These are phyloP conservation scores for Pythium folliculosum DNA, from an alignment of 352 stramenopile genomes.

Conservation along the genomic window DNA sequence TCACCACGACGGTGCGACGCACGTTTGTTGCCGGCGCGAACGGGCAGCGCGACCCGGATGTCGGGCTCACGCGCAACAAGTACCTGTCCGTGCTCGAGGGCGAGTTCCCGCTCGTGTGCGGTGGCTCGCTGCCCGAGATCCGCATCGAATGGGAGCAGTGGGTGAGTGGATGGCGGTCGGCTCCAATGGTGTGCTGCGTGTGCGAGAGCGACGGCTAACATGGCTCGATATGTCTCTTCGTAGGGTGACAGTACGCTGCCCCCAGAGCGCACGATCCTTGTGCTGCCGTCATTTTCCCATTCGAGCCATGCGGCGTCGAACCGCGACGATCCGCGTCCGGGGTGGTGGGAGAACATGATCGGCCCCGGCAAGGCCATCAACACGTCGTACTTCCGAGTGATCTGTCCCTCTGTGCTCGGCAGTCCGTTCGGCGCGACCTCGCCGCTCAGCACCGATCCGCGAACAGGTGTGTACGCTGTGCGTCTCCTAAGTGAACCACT, in stretches of 20 bases:
- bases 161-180: conserved; percentile 31
- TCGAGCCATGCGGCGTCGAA: conserved; percentile 83
- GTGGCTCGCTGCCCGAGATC: conserved; percentile 60
- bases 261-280: conserved; percentile 73
- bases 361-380: conserved; percentile 85
- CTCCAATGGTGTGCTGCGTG: too few relatives aligned
- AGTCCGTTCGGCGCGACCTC: conserved; percentile 87
- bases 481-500: neutral
- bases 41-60: conserved; percentile 28
- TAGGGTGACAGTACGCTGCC: conserved; percentile 68
- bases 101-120: conserved; percentile 58
- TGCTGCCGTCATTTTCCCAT: conserved; percentile 88
- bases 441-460: conserved; percentile 57
- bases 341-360: conserved; percentile 91
- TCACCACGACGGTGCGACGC: conserved; percentile 24
- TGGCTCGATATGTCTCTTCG: neutral
- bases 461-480: conserved; percentile 33
- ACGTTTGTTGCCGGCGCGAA: conserved; percentile 42
- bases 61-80: conserved; percentile 66
- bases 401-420: conserved; percentile 81
- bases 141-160: conserved; percentile 81
- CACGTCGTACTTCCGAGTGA: conserved; percentile 88
- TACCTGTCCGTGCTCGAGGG: conserved; percentile 66
- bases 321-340: conserved; percentile 70
- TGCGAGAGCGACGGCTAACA: neutral